Evolutionary conservation across 352 stramenopile species (phyloP), one percentile per base, ranked within the genome.

Genomic region (Elongisporangium prolatum): DNA sequence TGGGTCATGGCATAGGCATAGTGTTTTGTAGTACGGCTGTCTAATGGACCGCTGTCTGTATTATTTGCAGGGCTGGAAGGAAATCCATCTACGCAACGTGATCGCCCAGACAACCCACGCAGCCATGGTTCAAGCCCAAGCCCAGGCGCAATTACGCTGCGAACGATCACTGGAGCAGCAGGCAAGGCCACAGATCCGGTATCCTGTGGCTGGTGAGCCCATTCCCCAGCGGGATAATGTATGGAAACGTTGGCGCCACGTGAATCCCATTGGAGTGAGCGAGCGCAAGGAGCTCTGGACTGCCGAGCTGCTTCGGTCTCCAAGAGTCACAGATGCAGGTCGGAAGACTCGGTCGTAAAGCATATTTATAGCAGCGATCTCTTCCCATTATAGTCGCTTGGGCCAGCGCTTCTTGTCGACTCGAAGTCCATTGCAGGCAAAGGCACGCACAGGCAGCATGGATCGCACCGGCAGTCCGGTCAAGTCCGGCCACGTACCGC

Each of bases 61-160:
- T 37, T 22, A 21, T 37, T 20, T 52, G 1, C 44, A 82, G 70
- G 62, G 62, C 3, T 89, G 77, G 75, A 89, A 86, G 48, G 74
- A 86, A 9, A 52, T 69, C 6, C 78, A 81, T 40, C 52, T 88
- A 48, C 65, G 75, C 17, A 72, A 62, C 10, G 54, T 85, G 3
- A 67, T 87, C 0, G 75, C 67, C 1, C 69, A 89, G 51, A 80
- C 75, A n/a, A 88, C 77, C 18, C 80, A 89, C 53, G 74, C 75
- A 1, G 80, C 77, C 21, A 87, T 89, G 80, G 54, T 88, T 3
- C 75, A 63, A n/a, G 55, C 71, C 25, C 63, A 63, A 21, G 49
- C 58, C 11, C 54, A 67, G 7, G 10, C 17, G 11, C 5, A 9
- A 50, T 3, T 9, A 50, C 17, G 0, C 20, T 34, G 3, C 11